Percentiles rank a stretch among this genome's conserved stretches.
Evolutionary conservation across 306 rosid species (phyloP).

Genomic region (Begonia loranthoides): DNA sequence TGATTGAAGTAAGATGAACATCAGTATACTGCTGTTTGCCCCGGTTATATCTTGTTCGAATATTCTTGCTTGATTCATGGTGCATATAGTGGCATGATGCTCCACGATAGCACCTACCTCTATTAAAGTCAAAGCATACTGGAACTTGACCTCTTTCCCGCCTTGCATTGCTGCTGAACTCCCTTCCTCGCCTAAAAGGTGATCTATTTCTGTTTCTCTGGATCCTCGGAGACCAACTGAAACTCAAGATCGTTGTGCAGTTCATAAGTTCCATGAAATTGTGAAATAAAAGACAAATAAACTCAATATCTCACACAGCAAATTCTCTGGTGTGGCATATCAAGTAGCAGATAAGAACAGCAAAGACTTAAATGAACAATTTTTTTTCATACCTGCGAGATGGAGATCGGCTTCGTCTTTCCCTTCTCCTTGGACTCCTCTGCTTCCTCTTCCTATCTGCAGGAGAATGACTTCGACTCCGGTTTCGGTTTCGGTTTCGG

Average conservation of each 20-base stretch:
- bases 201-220: slow-evolving; percentile 86
- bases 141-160: slow-evolving; percentile 39
- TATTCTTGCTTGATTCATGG: slow-evolving; percentile 46
- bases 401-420: slow-evolving; percentile 55
- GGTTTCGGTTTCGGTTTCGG: slow-evolving; percentile 55
- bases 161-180: slow-evolving; percentile 33
- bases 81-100: slow-evolving; percentile 65
- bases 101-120: slow-evolving; percentile 81
- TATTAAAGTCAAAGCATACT: slow-evolving; percentile 53
- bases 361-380: too few species aligned
- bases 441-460: slow-evolving; percentile 40
- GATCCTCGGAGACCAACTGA: slow-evolving; percentile 64
- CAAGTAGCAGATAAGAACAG: too few species aligned
- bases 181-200: slow-evolving; percentile 39
- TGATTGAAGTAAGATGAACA: slow-evolving; percentile 15
- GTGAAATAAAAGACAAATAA: too few species aligned
- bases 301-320: slow-evolving; percentile 3
- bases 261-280: too few species aligned
- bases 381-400: slow-evolving; percentile 60
- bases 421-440: slow-evolving; percentile 70
- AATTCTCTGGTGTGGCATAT: background rate
- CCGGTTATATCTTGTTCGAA: slow-evolving; percentile 41
- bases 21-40: slow-evolving; percentile 34
- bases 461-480: slow-evolving; percentile 64
- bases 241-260: slow-evolving; percentile 9